Percentiles rank a stretch among this genome's conserved stretches.
Evolutionary conservation across 768 basidiomycete species (phyloP).

Genomic region (Pisolithus sp.): DNA sequence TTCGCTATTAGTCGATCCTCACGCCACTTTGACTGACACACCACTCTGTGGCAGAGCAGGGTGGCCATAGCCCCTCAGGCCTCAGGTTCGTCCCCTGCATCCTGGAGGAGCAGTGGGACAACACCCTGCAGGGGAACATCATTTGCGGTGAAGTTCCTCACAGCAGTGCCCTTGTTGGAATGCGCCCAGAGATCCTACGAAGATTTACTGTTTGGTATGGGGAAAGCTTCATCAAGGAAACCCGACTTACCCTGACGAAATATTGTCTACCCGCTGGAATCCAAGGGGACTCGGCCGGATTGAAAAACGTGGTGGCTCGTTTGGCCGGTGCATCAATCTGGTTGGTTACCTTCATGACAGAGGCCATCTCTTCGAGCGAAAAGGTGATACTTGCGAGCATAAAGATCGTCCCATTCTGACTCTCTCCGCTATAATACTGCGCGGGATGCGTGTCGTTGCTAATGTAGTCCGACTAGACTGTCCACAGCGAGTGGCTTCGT

Average conservation of each 20-base stretch:
- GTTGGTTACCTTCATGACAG: not conserved
- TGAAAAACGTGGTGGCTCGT: constrained; percentile 54
- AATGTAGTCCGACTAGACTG: constrained; percentile 30
- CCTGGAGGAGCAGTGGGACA: constrained; percentile 56
- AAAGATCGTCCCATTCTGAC: constrained; percentile 56
- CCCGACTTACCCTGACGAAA: constrained; percentile 46
- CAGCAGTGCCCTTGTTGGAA: constrained; percentile 60
- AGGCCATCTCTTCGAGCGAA: not conserved
- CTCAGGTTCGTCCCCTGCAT: constrained; percentile 60
- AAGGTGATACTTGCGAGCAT: constrained; percentile 46
- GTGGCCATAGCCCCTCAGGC: constrained; percentile 45
- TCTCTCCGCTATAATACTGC: constrained; percentile 64
- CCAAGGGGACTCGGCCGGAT: constrained; percentile 64
- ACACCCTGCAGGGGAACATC: constrained; percentile 64
- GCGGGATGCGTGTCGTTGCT: constrained; percentile 47
- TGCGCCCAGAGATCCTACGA: constrained; percentile 66
- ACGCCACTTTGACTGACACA: constrained; percentile 58
- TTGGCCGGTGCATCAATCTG: constrained; percentile 56
- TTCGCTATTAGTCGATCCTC: constrained; percentile 16
- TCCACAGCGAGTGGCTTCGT: not conserved
- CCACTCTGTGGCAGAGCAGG: constrained; percentile 50
- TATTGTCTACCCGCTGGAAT: constrained; percentile 62
- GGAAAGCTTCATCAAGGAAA: not conserved
- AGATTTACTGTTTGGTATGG: not conserved
- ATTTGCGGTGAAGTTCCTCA: constrained; percentile 48